These are phyloP conservation scores for Collybia nuda DNA, from an alignment of 768 basidiomycete species.

Conservation along the genomic window DNA sequence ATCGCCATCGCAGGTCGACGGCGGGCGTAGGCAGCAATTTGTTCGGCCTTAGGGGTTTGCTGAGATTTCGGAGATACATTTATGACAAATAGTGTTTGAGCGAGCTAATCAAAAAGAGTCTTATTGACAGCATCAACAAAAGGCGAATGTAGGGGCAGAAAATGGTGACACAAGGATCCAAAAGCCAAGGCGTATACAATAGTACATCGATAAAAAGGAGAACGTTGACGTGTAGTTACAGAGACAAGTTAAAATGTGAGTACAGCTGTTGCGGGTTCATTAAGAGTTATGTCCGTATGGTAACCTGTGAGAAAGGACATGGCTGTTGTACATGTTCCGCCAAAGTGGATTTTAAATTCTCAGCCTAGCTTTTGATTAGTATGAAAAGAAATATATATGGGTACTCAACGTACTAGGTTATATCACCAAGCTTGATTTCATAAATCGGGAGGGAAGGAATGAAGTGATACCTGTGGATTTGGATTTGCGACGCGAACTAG, in stretches of 20 bases:
- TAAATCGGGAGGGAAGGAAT: slow-evolving; percentile 21
- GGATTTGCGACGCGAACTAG: slow-evolving; percentile 10
- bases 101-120: neutral
- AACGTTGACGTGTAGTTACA: neutral
- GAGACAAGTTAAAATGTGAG: neutral
- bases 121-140: no score
- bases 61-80: neutral
- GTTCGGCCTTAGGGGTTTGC: neutral
- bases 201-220: neutral
- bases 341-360: neutral
- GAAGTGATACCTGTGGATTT: slow-evolving; percentile 21
- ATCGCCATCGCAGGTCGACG: neutral
- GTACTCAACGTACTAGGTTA: neutral
- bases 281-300: neutral
- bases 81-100: neutral
- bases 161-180: neutral
- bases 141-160: no score
- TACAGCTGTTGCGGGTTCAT: neutral
- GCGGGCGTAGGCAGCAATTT: no score
- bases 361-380: no score
- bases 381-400: neutral
- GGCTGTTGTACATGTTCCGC: neutral
- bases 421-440: slow-evolving; percentile 3
- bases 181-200: neutral
- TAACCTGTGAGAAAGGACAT: neutral